Conservation (phyloP, 176 grass and related monocot species). For the bread wheat (Triticum aestivum) region IWGSC_CS_RefSeq_v2.1 NC_057800.1:533585357-533585856, state of each 20-base stretch:
- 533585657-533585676: slow-evolving; percentile 80
- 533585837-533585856: slow-evolving; percentile 86
- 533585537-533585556: slow-evolving; percentile 12
- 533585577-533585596: background rate
- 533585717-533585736: slow-evolving; percentile 37
- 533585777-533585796: background rate
- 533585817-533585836: slow-evolving; percentile 88
- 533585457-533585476: background rate
- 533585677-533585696: slow-evolving; percentile 85
- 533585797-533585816: slow-evolving; percentile 17
- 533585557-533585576: background rate
- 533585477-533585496: slow-evolving; percentile 3
- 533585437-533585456: background rate
- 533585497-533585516: background rate
- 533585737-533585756: background rate
- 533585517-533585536: background rate
- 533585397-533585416: background rate
- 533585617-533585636: background rate
- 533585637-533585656: background rate
- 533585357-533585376: background rate
- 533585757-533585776: background rate
- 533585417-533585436: background rate
- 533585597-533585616: background rate
- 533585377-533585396: background rate
- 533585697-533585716: slow-evolving; percentile 90